Conservation (phyloP, 148 eudicot genomes). For the Fagopyrum homotropicum region DNA sequence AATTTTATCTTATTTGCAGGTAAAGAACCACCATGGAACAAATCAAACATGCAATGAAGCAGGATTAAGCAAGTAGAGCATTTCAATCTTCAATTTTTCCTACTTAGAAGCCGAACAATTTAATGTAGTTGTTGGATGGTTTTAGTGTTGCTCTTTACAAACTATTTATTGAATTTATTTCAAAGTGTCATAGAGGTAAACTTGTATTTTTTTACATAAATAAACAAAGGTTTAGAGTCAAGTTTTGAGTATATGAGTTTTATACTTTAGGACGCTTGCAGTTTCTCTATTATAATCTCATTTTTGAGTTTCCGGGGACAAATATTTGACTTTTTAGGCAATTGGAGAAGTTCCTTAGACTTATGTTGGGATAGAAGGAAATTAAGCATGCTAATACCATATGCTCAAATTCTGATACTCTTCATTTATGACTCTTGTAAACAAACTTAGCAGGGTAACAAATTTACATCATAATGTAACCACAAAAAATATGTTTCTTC, state of each 20-base stretch:
- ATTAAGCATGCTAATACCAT: too few species aligned
- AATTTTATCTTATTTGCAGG: too few species aligned
- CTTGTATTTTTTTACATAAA: background rate
- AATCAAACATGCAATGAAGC: background rate
- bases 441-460: background rate
- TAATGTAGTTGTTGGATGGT: background rate
- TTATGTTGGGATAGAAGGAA: too few species aligned
- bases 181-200: background rate
- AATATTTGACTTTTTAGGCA: too few species aligned
- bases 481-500: background rate
- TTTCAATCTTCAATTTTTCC: background rate
- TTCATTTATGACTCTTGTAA: background rate
- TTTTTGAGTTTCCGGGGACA: too few species aligned
- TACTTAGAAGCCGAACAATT: background rate
- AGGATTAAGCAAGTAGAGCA: background rate
- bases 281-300: background rate
- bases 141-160: background rate
- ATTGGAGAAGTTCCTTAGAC: too few species aligned
- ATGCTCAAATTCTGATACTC: background rate
- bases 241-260: background rate
- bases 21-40: too few species aligned
- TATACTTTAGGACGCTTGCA: background rate
- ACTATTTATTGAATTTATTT: background rate
- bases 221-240: background rate
- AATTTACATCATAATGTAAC: background rate